These are phyloP conservation scores for Haematococcus sp. DNA, from an alignment of 139 green algal species.

Conservation along the genomic window DNA sequence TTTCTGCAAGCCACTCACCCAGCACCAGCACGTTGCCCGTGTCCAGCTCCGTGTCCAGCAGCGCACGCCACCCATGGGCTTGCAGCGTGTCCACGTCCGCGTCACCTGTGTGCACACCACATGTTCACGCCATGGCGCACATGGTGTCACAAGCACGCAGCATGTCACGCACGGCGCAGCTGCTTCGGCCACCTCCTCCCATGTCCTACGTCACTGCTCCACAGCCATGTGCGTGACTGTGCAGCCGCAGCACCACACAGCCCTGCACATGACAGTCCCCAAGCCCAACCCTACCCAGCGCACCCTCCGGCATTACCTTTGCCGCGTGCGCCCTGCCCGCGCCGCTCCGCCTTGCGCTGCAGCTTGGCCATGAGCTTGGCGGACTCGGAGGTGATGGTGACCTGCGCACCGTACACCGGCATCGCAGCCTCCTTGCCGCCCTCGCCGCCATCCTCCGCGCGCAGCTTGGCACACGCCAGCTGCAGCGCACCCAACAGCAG, in stretches of 20 bases:
- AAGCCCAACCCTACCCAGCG: no score
- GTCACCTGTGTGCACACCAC: background rate
- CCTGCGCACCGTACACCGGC: constrained; percentile 30
- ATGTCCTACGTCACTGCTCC: no score
- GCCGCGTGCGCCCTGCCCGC: constrained; percentile 15
- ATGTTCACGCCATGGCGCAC: constrained; percentile 19
- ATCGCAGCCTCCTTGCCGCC: constrained; percentile 11
- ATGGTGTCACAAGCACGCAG: background rate
- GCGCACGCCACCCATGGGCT: constrained; percentile 43
- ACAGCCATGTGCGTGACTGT: no score
- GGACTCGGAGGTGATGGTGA: constrained; percentile 49
- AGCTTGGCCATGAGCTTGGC: constrained; percentile 67
- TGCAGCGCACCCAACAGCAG: constrained; percentile 25
- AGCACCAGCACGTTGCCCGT: constrained; percentile 14
- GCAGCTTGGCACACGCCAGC: constrained; percentile 21
- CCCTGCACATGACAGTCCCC: no score
- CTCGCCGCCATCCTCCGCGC: constrained; percentile 9
- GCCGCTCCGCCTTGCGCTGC: constrained; percentile 67
- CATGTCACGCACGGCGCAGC: constrained; percentile 9
- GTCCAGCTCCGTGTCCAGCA: constrained; percentile 56
- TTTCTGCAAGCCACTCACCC: constrained; percentile 12
- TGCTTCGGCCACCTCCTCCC: no score
- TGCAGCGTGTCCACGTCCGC: constrained; percentile 16
- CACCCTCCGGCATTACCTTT: no score
- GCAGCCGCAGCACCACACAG: no score